Evolutionary conservation across 495 filamentous ascomycete species (phyloP).

Genomic region (Podospora pseudocomata): DNA sequence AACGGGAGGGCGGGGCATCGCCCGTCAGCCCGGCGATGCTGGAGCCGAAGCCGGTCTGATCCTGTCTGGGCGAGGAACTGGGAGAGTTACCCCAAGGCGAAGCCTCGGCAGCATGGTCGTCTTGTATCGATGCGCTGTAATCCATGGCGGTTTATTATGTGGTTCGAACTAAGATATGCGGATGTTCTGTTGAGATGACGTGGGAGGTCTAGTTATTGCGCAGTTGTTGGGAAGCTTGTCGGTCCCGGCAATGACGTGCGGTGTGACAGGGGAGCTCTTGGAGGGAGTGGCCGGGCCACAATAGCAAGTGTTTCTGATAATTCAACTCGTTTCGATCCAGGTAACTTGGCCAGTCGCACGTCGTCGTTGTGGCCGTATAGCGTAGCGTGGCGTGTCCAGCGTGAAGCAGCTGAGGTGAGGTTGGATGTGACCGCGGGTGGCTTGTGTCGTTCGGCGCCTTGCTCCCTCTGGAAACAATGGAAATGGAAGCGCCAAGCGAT

Average conservation of each 20-base stretch:
- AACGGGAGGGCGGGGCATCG: constrained; percentile 33
- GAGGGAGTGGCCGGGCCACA: background rate
- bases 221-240: background rate
- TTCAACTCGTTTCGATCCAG: background rate
- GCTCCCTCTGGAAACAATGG: background rate
- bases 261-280: background rate
- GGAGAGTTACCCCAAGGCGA: constrained; percentile 77
- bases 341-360: background rate
- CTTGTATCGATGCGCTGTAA: constrained; percentile 72
- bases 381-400: background rate
- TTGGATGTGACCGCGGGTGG: background rate
- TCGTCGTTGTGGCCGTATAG: background rate
- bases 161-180: background rate
- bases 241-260: background rate
- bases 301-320: background rate
- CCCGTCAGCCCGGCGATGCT: constrained; percentile 15
- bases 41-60: constrained; percentile 53
- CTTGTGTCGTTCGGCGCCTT: background rate
- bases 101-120: constrained; percentile 64
- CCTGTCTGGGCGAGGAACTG: constrained; percentile 59
- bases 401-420: background rate
- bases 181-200: constrained; percentile 12
- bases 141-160: constrained; percentile 57
- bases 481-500: background rate
- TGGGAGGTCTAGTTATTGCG: background rate